A percentile compares a stretch with the other conserved stretches of the same genome.
Evolutionary conservation across 1,139 yeast species (phyloP).

Genomic region (Spathaspora jeffriesii): DNA sequence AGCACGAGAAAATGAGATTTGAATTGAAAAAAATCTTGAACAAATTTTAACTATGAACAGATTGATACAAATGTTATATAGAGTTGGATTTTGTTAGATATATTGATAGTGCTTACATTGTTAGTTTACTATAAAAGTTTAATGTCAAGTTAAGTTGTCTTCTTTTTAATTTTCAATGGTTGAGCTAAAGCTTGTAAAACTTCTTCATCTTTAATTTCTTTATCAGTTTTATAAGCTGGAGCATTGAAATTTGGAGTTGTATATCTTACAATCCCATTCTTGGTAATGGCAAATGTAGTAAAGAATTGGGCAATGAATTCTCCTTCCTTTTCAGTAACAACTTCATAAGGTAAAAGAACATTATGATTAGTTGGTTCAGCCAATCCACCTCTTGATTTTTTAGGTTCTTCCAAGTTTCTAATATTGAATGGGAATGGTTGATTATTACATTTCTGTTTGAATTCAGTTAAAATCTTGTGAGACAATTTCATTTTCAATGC

Average conservation of each 20-base stretch:
- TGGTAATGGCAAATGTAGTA: conserved; percentile 77
- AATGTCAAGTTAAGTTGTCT: conserved; percentile 22
- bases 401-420: conserved; percentile 66
- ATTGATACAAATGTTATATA: too few species aligned
- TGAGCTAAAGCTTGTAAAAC: conserved; percentile 51
- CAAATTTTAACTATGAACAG: too few species aligned
- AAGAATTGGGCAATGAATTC: conserved; percentile 72
- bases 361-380: conserved; percentile 74
- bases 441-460: conserved; percentile 63
- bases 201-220: conserved; percentile 56
- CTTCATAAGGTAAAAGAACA: conserved; percentile 69
- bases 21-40: background rate
- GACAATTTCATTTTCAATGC: conserved; percentile 75
- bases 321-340: conserved; percentile 69
- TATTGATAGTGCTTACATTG: background rate
- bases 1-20: background rate
- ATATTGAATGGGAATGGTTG: conserved; percentile 69
- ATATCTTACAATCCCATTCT: conserved; percentile 69
- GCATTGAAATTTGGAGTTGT: conserved; percentile 60
- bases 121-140: too few species aligned
- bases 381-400: conserved; percentile 75
- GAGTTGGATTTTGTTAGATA: background rate
- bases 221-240: conserved; percentile 54
- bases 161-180: conserved; percentile 57
- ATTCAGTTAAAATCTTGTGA: conserved; percentile 65